These are phyloP conservation scores for Pyronema omphalodes DNA, from an alignment of 495 filamentous ascomycete species.

Conservation along the genomic window DNA sequence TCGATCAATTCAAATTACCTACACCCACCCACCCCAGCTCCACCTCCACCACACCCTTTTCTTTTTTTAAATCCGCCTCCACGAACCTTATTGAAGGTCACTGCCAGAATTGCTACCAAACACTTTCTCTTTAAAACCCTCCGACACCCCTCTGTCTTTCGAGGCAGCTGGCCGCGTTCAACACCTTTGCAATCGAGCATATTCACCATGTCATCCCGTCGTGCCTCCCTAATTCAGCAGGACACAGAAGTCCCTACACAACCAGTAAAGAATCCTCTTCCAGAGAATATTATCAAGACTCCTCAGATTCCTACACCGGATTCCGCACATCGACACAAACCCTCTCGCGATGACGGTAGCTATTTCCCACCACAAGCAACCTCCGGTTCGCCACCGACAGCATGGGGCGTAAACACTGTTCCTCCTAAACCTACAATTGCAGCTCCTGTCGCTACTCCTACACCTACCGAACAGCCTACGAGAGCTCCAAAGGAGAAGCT, in stretches of 20 bases:
- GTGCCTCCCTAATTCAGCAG: not conserved
- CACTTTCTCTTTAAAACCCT: not conserved
- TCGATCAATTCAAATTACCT: too few relatives aligned
- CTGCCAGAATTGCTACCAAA: not conserved
- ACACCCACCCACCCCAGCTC: too few relatives aligned
- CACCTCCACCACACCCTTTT: too few relatives aligned
- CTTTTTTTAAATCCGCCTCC: not conserved
- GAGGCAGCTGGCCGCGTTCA: not conserved
- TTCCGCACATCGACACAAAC: slow-evolving; percentile 19
- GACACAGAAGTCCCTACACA: not conserved
- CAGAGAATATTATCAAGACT: slow-evolving; percentile 22
- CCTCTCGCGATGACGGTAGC: slow-evolving; percentile 14
- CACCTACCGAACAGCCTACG: slow-evolving; percentile 2
- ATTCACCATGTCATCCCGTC: not conserved
- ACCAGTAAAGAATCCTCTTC: slow-evolving; percentile 4
- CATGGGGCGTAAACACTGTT: slow-evolving; percentile 9
- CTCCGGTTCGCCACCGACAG: slow-evolving; percentile 6
- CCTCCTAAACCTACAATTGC: slow-evolving; percentile 4
- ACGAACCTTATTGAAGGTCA: not conserved
- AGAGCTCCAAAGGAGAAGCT: slow-evolving; percentile 4
- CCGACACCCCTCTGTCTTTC: not conserved
- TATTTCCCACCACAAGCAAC: slow-evolving; percentile 15
- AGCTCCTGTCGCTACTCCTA: not conserved
- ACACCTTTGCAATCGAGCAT: not conserved
- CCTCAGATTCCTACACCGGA: slow-evolving; percentile 18